Evolutionary conservation across 1,139 yeast species (phyloP).

Genomic region (Zygosaccharomyces pseudobailii): DNA sequence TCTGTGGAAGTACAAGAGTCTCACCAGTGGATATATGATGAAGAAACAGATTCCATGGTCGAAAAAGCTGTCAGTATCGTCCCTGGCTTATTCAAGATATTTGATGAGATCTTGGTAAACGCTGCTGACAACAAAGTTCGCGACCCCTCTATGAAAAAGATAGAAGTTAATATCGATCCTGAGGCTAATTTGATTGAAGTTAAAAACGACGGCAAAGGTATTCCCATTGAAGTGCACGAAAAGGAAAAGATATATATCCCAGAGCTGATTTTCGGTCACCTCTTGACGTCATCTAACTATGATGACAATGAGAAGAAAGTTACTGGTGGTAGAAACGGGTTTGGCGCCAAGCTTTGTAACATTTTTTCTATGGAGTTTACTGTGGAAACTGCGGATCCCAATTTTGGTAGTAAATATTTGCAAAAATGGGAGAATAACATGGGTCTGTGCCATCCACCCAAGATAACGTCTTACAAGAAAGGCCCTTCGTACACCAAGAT

Average conservation of each 20-base stretch:
- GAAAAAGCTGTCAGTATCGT: slow-evolving; percentile 72
- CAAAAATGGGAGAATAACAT: slow-evolving; percentile 89
- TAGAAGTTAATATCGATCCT: slow-evolving; percentile 73
- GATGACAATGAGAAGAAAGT: slow-evolving; percentile 94
- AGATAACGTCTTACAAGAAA: slow-evolving; percentile 51
- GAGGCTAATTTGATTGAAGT: slow-evolving; percentile 75
- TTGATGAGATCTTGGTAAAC: slow-evolving; percentile 94
- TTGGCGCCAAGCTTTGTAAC: slow-evolving; percentile 94
- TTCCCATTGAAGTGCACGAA: slow-evolving; percentile 88
- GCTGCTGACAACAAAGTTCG: slow-evolving; percentile 98
- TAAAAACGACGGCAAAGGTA: slow-evolving; percentile 91
- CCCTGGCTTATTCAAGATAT: slow-evolving; percentile 93
- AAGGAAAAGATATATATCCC: slow-evolving; percentile 94
- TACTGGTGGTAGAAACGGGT: slow-evolving; percentile 98
- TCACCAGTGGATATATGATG: slow-evolving; percentile 83
- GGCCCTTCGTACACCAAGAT: slow-evolving; percentile 75
- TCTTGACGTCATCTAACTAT: slow-evolving; percentile 91
- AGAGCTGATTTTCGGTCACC: slow-evolving; percentile 91
- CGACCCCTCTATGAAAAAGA: slow-evolving; percentile 82
- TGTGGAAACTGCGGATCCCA: slow-evolving; percentile 84
- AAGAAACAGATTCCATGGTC: slow-evolving; percentile 64
- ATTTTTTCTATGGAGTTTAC: slow-evolving; percentile 84
- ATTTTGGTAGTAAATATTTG: slow-evolving; percentile 54
- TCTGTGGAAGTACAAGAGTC: slow-evolving; percentile 79
- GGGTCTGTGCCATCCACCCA: slow-evolving; percentile 73